phyloP scores from a whole-genome alignment of 352 stramenopile genomes.

The Phytophthora fragariaefolia region DNA sequence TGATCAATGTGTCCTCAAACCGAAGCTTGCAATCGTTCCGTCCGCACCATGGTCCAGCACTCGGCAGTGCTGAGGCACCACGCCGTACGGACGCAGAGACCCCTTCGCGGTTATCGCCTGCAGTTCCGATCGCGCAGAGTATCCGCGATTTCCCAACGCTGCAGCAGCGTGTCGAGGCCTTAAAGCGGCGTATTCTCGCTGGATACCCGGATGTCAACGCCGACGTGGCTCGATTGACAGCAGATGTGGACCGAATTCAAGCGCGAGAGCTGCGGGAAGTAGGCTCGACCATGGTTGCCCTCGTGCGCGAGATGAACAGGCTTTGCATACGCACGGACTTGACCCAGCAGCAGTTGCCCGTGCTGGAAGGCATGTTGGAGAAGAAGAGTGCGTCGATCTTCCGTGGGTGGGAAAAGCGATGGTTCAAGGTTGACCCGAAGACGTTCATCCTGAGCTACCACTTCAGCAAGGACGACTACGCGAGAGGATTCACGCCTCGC shows the following conservation, averaged over 20 bases:
- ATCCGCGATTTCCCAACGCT: slow-evolving; percentile 54
- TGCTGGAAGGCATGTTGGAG: slow-evolving; percentile 72
- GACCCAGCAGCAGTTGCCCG: slow-evolving; percentile 45
- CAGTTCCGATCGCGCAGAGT: slow-evolving; percentile 23
- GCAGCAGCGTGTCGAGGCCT: slow-evolving; percentile 57
- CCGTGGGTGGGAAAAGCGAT: slow-evolving; percentile 70
- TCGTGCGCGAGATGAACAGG: slow-evolving; percentile 64
- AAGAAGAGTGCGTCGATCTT: slow-evolving; percentile 85
- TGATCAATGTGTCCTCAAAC: slow-evolving; percentile 12
- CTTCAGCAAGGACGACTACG: slow-evolving; percentile 68
- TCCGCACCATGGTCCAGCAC: slow-evolving; percentile 10
- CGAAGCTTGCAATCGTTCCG: slow-evolving; percentile 9
- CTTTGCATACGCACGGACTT: slow-evolving; percentile 45
- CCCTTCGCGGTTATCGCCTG: slow-evolving; percentile 16
- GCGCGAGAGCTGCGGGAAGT: slow-evolving; percentile 49
- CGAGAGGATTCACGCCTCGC: slow-evolving; percentile 66
- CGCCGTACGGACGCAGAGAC: slow-evolving; percentile 4
- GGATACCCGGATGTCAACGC: slow-evolving; percentile 46
- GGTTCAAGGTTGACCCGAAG: slow-evolving; percentile 73
- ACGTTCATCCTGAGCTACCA: slow-evolving; percentile 76
- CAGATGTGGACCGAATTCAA: slow-evolving; percentile 50
- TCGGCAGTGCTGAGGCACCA: slow-evolving; percentile 1
- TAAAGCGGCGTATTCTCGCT: slow-evolving; percentile 56
- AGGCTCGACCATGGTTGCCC: slow-evolving; percentile 54
- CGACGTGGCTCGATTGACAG: slow-evolving; percentile 46